A percentile compares a stretch with the other conserved stretches of the same genome.
Evolutionary conservation across 139 green algal genomes (phyloP).

Genomic region (Micractinium conductrix): DNA sequence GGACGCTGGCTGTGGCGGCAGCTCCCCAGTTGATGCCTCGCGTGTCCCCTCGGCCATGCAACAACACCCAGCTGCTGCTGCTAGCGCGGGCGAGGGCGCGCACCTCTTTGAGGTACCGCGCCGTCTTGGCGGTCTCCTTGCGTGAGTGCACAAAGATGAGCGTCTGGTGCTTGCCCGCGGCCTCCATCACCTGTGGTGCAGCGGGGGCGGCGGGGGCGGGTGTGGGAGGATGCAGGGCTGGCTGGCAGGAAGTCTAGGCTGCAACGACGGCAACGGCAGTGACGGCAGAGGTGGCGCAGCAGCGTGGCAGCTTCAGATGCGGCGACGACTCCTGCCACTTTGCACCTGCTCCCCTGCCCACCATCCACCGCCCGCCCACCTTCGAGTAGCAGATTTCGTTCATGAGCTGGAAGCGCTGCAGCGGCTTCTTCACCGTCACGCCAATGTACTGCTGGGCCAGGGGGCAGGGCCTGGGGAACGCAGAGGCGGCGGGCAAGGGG

Average conservation of each 20-base stretch:
- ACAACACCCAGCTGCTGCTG: too few species aligned
- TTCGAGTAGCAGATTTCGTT: conserved; percentile 99
- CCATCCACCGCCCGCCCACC: conserved; percentile 37
- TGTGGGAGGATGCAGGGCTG: too few species aligned
- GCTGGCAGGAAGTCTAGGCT: not conserved
- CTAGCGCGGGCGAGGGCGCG: too few species aligned
- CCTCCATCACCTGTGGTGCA: conserved; percentile 74
- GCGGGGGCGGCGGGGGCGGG: not conserved
- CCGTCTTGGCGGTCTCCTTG: conserved; percentile 99
- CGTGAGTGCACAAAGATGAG: conserved; percentile 98
- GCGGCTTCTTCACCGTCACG: conserved; percentile 96
- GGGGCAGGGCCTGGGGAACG: conserved; percentile 79
- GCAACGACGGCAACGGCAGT: too few species aligned
- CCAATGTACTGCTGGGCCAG: conserved; percentile 98
- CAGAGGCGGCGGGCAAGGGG: not conserved
- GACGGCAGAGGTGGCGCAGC: not conserved
- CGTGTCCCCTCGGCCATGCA: too few species aligned
- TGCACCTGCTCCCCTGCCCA: not conserved
- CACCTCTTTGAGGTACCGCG: too few species aligned
- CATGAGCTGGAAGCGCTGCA: conserved; percentile 99
- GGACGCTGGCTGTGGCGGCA: too few species aligned
- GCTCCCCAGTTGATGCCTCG: too few species aligned
- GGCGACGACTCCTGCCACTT: not conserved
- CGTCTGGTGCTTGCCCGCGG: conserved; percentile 93
- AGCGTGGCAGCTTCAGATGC: not conserved